Conservation (phyloP, 495 filamentous ascomycete species). For the Penicillium chermesinum region DNA sequence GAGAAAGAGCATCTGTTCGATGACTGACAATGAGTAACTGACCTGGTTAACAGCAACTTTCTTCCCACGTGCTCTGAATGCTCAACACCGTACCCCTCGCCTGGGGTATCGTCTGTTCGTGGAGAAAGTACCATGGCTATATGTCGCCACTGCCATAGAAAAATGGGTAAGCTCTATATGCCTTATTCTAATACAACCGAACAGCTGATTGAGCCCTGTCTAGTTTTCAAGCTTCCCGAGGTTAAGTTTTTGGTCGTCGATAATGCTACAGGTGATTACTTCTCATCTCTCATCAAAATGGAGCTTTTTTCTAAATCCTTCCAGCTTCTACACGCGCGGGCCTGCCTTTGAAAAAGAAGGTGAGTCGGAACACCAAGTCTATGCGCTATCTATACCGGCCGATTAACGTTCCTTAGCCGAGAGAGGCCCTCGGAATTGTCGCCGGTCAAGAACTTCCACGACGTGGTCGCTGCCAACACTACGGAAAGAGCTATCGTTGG, state of each 20-base stretch:
- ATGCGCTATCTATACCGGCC: not conserved
- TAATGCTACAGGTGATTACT: slow-evolving; percentile 41
- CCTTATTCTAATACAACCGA: no score
- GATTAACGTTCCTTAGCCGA: slow-evolving; percentile 24
- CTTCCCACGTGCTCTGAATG: slow-evolving; percentile 77
- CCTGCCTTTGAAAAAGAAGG: slow-evolving; percentile 52
- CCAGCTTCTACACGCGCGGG: slow-evolving; percentile 28
- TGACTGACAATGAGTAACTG: not conserved
- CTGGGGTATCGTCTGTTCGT: slow-evolving; percentile 64
- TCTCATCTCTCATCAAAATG: not conserved
- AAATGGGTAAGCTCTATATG: slow-evolving; percentile 55
- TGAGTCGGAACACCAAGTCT: slow-evolving; percentile 8
- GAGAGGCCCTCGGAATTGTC: slow-evolving; percentile 71
- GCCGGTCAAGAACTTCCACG: slow-evolving; percentile 74
- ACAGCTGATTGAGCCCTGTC: not conserved
- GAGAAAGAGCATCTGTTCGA: not conserved
- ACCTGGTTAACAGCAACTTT: slow-evolving; percentile 54
- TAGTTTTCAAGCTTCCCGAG: slow-evolving; percentile 68
- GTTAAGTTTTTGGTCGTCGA: slow-evolving; percentile 75
- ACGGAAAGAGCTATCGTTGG: slow-evolving; percentile 77
- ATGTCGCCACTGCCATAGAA: slow-evolving; percentile 76
- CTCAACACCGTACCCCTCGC: slow-evolving; percentile 59
- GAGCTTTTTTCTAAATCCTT: slow-evolving; percentile 12
- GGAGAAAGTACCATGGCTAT: slow-evolving; percentile 72
- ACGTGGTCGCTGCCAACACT: slow-evolving; percentile 72